Conservation (phyloP, 306 rosid genomes). For the Gleditsia sinensis region DNA sequence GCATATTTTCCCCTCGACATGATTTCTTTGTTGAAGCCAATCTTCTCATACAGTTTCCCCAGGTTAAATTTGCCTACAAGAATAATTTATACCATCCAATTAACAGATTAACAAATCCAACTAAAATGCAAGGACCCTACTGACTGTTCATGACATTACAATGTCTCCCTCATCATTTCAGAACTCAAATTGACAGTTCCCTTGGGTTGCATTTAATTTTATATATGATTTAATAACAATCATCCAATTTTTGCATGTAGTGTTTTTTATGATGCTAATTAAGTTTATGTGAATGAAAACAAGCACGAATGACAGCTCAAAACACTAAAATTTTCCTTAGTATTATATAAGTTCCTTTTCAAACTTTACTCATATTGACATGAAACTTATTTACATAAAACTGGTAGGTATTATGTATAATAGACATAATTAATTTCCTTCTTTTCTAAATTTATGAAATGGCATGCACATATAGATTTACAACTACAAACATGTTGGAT, state of each 20-base stretch:
- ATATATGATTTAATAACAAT: background rate
- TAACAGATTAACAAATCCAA: slow-evolving; percentile 6
- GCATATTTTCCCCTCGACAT: slow-evolving; percentile 93
- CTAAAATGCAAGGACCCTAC: background rate
- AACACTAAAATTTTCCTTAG: background rate
- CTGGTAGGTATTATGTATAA: too few relatives aligned
- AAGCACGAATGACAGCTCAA: background rate
- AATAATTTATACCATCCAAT: slow-evolving; percentile 14
- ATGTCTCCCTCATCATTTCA: slow-evolving; percentile 5
- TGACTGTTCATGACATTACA: slow-evolving; percentile 15
- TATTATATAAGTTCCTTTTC: background rate
- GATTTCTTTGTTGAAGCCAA: slow-evolving; percentile 89
- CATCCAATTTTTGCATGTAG: background rate
- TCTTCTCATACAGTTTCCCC: slow-evolving; percentile 88
- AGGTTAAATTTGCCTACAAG: slow-evolving; percentile 78
- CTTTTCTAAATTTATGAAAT: too few relatives aligned
- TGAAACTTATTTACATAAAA: background rate
- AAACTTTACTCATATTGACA: background rate
- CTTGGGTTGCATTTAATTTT: background rate
- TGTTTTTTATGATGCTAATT: background rate
- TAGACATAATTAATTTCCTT: too few relatives aligned
- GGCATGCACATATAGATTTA: background rate
- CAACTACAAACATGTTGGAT: background rate
- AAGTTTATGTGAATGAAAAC: background rate
- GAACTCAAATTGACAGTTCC: slow-evolving; percentile 12